Evolutionary conservation across 352 stramenopile species (phyloP).

Genomic region (Phytophthora colocasiae): DNA sequence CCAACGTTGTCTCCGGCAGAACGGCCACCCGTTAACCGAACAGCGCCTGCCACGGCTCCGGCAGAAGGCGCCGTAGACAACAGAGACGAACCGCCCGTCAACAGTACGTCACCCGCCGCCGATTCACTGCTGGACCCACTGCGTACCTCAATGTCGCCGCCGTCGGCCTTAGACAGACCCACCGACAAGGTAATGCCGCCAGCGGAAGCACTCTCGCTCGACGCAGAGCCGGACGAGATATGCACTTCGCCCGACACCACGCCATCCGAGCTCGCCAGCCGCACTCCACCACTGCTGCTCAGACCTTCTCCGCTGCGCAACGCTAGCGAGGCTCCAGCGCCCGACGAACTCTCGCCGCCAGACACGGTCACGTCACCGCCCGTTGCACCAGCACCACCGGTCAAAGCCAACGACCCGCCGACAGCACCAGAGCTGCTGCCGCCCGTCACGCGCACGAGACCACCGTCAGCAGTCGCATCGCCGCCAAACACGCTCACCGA

Average conservation of each 20-base stretch:
- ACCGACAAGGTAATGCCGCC: slow-evolving; percentile 22
- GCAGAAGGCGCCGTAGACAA: slow-evolving; percentile 5
- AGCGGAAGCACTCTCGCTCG: slow-evolving; percentile 3
- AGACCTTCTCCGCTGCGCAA: slow-evolving; percentile 30
- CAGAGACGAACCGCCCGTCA: neutral
- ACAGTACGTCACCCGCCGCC: neutral
- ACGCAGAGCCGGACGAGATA: slow-evolving; percentile 28
- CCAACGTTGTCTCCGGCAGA: slow-evolving; percentile 26
- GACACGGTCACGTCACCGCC: slow-evolving; percentile 26
- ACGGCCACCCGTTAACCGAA: slow-evolving; percentile 19
- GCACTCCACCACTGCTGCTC: slow-evolving; percentile 25
- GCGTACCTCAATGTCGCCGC: slow-evolving; percentile 24
- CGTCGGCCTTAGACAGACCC: slow-evolving; percentile 18
- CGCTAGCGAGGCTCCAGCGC: slow-evolving; percentile 16
- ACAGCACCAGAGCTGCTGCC: slow-evolving; percentile 10
- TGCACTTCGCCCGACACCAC: slow-evolving; percentile 19
- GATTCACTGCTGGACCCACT: slow-evolving; percentile 7
- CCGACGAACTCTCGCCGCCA: slow-evolving; percentile 19
- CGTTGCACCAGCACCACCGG: slow-evolving; percentile 24
- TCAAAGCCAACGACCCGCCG: slow-evolving; percentile 17
- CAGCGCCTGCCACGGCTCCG: slow-evolving; percentile 14
- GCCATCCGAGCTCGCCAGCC: slow-evolving; percentile 22
- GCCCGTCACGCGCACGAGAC: slow-evolving; percentile 15
- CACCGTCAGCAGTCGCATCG: slow-evolving; percentile 18
- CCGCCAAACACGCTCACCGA: slow-evolving; percentile 27